These are phyloP conservation scores for Aspergillus nidulans DNA, from an alignment of 495 filamentous ascomycete species.

Conservation along the genomic window DNA sequence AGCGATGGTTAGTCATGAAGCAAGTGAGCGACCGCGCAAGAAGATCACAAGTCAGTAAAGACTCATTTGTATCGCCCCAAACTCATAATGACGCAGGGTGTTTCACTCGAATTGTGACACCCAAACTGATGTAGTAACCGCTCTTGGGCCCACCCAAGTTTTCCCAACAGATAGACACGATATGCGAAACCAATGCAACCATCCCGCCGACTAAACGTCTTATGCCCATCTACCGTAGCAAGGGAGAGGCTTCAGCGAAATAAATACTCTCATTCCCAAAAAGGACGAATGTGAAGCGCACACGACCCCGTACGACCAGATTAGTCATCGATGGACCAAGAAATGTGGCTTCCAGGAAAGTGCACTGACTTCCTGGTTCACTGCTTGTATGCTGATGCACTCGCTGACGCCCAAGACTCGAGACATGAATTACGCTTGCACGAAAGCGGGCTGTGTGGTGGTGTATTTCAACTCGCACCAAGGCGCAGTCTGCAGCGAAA, in stretches of 20 bases:
- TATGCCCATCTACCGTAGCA: neutral
- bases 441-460: constrained; percentile 21
- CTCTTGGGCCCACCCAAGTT: neutral
- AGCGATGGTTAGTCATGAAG: constrained; percentile 47
- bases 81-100: neutral
- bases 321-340: neutral
- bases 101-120: neutral
- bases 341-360: neutral
- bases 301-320: neutral
- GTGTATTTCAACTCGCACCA: constrained; percentile 24
- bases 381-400: constrained; percentile 55
- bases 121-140: neutral
- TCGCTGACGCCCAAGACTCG: constrained; percentile 51
- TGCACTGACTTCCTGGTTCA: constrained; percentile 11
- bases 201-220: neutral
- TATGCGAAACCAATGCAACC: neutral
- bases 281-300: neutral
- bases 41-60: neutral
- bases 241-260: neutral
- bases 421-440: constrained; percentile 18
- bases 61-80: neutral
- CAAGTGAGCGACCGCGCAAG: neutral
- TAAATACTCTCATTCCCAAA: neutral
- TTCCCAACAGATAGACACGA: neutral
- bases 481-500: constrained; percentile 34